These are phyloP conservation scores for Alternaria tenuissima DNA, from an alignment of 2,329 filamentous ascomycete species.

Conservation along the genomic window DNA sequence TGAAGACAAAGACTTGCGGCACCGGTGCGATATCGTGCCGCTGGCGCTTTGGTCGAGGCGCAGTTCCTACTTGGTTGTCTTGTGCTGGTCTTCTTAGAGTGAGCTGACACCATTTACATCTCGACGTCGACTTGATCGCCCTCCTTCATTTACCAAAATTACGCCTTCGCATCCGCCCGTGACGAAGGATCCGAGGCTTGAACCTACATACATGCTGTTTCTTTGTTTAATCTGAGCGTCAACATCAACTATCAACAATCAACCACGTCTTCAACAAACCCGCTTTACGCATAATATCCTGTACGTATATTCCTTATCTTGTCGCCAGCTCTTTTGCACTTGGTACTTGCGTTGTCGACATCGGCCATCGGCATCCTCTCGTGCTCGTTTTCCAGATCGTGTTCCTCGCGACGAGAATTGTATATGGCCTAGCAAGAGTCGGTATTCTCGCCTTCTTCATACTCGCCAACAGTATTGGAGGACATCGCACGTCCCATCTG, in stretches of 20 bases:
- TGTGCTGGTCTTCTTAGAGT: neutral
- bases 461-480: neutral
- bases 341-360: neutral
- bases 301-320: constrained; percentile 14
- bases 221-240: neutral
- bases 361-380: neutral
- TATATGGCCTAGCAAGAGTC: neutral
- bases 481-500: neutral
- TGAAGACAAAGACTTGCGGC: constrained; percentile 8
- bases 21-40: constrained; percentile 6
- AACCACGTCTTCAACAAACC: neutral
- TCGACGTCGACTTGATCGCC: constrained; percentile 12
- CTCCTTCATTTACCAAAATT: constrained; percentile 18
- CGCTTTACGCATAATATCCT: constrained; percentile 1
- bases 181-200: constrained; percentile 1
- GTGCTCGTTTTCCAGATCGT: neutral
- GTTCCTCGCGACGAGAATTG: neutral
- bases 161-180: neutral
- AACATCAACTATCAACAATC: neutral
- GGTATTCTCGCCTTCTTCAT: neutral
- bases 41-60: constrained; percentile 8
- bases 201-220: neutral
- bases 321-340: neutral
- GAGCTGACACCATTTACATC: neutral
- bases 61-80: neutral